phyloP scores from a whole-genome alignment of 352 stramenopile species.

The Pythium sp. region DNA sequence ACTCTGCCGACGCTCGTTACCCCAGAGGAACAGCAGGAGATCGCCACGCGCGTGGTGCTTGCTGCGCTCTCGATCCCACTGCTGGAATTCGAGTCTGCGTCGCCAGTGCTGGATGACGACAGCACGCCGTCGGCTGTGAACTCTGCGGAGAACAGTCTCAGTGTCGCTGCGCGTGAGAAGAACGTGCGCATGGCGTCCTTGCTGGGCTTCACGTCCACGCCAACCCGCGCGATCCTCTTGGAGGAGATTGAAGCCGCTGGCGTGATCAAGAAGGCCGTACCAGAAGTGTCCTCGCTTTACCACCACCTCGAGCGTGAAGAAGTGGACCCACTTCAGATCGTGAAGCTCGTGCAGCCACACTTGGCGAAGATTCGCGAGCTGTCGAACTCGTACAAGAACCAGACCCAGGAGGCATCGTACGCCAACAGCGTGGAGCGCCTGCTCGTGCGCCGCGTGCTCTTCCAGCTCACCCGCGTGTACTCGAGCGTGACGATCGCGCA shows the following conservation, averaged over 20 bases:
- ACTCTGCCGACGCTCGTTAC: constrained; percentile 52
- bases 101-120: constrained; percentile 56
- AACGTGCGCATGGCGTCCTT: constrained; percentile 93
- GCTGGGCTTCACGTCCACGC: constrained; percentile 84
- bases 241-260: constrained; percentile 83
- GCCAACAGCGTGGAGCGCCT: constrained; percentile 60
- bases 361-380: constrained; percentile 38
- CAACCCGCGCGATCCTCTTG: constrained; percentile 90
- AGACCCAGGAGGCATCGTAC: constrained; percentile 51
- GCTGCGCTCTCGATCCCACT: constrained; percentile 93
- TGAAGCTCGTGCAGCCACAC: constrained; percentile 64
- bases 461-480: constrained; percentile 86
- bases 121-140: constrained; percentile 50
- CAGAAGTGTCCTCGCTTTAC: constrained; percentile 64
- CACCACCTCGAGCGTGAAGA: constrained; percentile 63
- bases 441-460: constrained; percentile 75
- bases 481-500: constrained; percentile 84
- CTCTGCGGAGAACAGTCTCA: constrained; percentile 35
- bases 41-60: constrained; percentile 91
- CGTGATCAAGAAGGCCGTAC: constrained; percentile 58
- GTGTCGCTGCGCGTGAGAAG: constrained; percentile 85
- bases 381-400: constrained; percentile 20
- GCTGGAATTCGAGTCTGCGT: constrained; percentile 57
- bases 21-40: constrained; percentile 72
- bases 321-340: constrained; percentile 77